Conservation (phyloP, 2,329 filamentous ascomycete species). For the Cryoendolithus antarcticus region DNA sequence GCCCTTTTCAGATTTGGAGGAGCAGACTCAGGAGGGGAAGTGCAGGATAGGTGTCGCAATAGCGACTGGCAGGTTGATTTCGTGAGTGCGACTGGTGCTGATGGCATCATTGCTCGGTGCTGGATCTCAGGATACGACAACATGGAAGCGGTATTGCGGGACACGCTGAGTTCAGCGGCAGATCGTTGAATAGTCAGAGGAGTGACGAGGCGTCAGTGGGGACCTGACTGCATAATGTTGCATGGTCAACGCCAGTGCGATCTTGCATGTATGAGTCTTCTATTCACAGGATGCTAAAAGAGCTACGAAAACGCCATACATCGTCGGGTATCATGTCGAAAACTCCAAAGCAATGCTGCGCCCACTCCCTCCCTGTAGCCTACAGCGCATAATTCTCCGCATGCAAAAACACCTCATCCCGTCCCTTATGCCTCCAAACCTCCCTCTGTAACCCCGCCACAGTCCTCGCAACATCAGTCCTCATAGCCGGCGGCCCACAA, state of each 20-base stretch:
- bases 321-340: no score
- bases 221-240: no score
- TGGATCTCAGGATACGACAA: slow-evolving; percentile 1
- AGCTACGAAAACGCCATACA: no score
- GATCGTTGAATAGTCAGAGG: no score
- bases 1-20: slow-evolving; percentile 4
- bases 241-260: no score
- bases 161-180: no score
- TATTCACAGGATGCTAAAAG: no score
- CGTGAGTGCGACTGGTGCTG: neutral
- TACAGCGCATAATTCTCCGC: slow-evolving; percentile 89
- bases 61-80: neutral
- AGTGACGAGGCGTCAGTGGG: no score
- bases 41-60: neutral
- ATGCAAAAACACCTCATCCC: slow-evolving; percentile 87
- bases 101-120: slow-evolving; percentile 1
- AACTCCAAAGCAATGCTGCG: no score
- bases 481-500: slow-evolving; percentile 77
- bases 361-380: slow-evolving; percentile 9
- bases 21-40: slow-evolving; percentile 1
- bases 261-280: no score
- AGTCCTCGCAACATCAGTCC: slow-evolving; percentile 74
- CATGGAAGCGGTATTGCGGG: no score
- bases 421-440: slow-evolving; percentile 61
- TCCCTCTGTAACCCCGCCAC: slow-evolving; percentile 71